phyloP scores from a whole-genome alignment of 345 rosid species.

The Ceriops zippeliana region DNA sequence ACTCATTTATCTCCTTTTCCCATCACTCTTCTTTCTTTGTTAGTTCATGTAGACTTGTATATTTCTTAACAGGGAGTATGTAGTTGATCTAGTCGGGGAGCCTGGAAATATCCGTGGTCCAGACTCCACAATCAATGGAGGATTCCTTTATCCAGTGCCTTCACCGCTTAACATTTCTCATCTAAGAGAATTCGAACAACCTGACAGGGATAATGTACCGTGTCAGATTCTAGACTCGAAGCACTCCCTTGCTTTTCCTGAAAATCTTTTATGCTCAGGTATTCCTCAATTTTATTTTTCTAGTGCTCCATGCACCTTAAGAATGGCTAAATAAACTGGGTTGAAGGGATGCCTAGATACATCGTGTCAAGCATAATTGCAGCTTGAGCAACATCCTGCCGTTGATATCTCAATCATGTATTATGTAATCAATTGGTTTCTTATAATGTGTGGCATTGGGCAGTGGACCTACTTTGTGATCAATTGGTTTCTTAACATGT shows the following conservation, averaged over 20 bases:
- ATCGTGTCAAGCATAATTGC: neutral
- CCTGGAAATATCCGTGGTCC: constrained; percentile 90
- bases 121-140: constrained; percentile 83
- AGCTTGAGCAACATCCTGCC: neutral
- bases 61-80: constrained; percentile 74
- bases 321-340: neutral
- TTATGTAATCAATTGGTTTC: neutral
- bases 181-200: constrained; percentile 47
- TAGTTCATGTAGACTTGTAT: constrained; percentile 3
- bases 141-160: constrained; percentile 46
- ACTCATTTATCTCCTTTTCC: neutral
- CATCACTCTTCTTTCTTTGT: neutral
- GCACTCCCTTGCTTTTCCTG: constrained; percentile 27
- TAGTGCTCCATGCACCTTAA: neutral
- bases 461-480: neutral
- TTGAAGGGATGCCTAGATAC: neutral
- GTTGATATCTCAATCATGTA: neutral
- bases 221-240: constrained; percentile 33
- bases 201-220: constrained; percentile 38
- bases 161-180: constrained; percentile 65
- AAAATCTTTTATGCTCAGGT: constrained; percentile 44
- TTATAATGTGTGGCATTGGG: neutral
- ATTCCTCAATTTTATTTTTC: constrained; percentile 13
- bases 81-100: constrained; percentile 88
- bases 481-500: neutral